Evolutionary conservation across 1,139 yeast species (phyloP).

Genomic region (Arxiozyma bovina): DNA sequence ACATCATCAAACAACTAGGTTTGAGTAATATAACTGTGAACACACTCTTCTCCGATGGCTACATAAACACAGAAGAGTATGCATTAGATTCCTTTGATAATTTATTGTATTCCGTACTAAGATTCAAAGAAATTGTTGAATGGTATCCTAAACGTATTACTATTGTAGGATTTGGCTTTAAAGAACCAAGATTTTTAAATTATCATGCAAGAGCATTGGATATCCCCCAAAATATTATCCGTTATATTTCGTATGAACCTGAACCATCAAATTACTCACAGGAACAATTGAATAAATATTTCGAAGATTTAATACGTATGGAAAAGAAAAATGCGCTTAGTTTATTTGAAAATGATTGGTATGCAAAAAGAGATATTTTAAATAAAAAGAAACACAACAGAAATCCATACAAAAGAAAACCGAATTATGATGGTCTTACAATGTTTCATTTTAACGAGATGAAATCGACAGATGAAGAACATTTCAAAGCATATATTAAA

Average conservation of each 20-base stretch:
- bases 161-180: slow-evolving; percentile 69
- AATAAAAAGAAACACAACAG: slow-evolving; percentile 32
- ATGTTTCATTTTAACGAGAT: slow-evolving; percentile 11
- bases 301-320: slow-evolving; percentile 36
- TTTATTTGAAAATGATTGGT: slow-evolving; percentile 53
- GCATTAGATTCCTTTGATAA: slow-evolving; percentile 82
- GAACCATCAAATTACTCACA: slow-evolving; percentile 32
- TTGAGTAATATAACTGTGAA: slow-evolving; percentile 8
- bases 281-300: slow-evolving; percentile 24
- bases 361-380: slow-evolving; percentile 40
- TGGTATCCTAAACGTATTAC: slow-evolving; percentile 45
- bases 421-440: slow-evolving; percentile 36
- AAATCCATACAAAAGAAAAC: slow-evolving; percentile 50
- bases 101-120: slow-evolving; percentile 51
- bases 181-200: slow-evolving; percentile 47
- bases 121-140: slow-evolving; percentile 43
- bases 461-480: slow-evolving; percentile 14
- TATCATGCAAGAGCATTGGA: slow-evolving; percentile 41
- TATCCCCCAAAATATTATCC: slow-evolving; percentile 16
- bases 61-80: slow-evolving; percentile 45
- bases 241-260: slow-evolving; percentile 60
- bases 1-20: slow-evolving; percentile 5
- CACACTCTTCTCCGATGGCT: slow-evolving; percentile 11
- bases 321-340: slow-evolving; percentile 50
- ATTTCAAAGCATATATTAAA: slow-evolving; percentile 15